Conservation (phyloP, 108 stramenopile genomes). For the Thalassiosira profunda region DNA sequence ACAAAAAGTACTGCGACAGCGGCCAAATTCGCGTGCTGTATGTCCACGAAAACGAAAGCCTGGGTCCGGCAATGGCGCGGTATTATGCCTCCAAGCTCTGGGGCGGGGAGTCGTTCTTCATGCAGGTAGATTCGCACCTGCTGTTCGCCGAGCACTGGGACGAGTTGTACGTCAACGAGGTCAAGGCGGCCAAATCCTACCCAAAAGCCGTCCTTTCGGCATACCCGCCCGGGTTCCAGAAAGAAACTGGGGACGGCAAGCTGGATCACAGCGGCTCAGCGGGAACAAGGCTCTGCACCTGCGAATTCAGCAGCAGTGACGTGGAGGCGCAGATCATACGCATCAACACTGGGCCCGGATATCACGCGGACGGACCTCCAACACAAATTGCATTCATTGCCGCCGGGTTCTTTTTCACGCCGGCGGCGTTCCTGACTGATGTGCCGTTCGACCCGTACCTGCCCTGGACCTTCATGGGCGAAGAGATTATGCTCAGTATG, state of each 20-base stretch:
- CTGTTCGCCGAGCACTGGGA: conserved; percentile 88
- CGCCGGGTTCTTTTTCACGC: conserved; percentile 96
- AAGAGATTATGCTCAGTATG: conserved; percentile 91
- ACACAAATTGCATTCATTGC: conserved; percentile 75
- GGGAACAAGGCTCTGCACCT: conserved; percentile 72
- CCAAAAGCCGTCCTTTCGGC: conserved; percentile 76
- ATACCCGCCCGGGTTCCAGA: conserved; percentile 85
- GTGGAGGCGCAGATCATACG: conserved; percentile 88
- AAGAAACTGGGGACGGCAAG: conserved; percentile 21
- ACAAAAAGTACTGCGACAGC: conserved; percentile 59
- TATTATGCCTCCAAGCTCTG: conserved; percentile 94
- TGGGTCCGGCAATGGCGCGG: conserved; percentile 94
- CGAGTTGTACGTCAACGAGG: conserved; percentile 64
- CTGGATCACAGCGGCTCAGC: conserved; percentile 7
- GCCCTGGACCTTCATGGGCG: conserved; percentile 98
- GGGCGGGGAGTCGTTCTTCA: conserved; percentile 91
- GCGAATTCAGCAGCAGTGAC: conserved; percentile 54
- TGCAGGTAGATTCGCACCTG: conserved; percentile 95
- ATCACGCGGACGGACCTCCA: conserved; percentile 27
- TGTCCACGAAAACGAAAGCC: conserved; percentile 87
- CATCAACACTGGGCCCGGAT: conserved; percentile 59
- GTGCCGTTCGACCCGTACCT: conserved; percentile 95
- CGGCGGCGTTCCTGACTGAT: conserved; percentile 73
- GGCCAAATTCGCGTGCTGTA: conserved; percentile 87
- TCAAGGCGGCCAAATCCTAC: conserved; percentile 61